A percentile compares a stretch with the other conserved stretches of the same genome.
Evolutionary conservation across 2,329 filamentous ascomycete species (phyloP).

Genomic region (Clarireedia monteithiana): DNA sequence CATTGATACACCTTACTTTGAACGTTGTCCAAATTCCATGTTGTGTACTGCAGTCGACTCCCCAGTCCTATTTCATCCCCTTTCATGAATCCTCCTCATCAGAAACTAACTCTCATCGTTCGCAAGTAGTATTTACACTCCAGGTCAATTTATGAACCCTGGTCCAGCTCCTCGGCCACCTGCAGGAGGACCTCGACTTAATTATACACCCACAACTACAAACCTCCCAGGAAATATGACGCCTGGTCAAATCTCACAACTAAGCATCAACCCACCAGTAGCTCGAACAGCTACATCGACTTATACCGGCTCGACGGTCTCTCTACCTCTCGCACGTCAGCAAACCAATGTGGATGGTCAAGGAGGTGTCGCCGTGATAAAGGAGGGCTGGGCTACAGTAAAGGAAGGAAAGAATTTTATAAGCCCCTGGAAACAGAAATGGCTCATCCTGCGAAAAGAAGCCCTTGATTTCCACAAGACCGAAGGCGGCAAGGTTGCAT

Average conservation of each 20-base stretch:
- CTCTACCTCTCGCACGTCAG: conserved; percentile 59
- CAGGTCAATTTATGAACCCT: conserved; percentile 86
- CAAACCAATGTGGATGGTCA: conserved; percentile 47
- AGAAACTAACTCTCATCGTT: conserved; percentile 4
- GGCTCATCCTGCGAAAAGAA: conserved; percentile 84
- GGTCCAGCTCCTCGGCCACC: conserved; percentile 35
- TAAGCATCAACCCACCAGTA: conserved; percentile 48
- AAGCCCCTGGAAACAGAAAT: conserved; percentile 83
- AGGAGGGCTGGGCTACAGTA: conserved; percentile 74
- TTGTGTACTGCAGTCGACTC: neutral
- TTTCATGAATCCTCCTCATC: neutral
- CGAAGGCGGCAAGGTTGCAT: conserved; percentile 79
- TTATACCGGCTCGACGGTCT: conserved; percentile 65
- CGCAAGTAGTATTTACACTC: conserved; percentile 44
- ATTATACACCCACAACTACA: conserved; percentile 64
- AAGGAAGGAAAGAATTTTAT: conserved; percentile 89
- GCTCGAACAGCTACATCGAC: conserved; percentile 57
- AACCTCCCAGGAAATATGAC: conserved; percentile 73
- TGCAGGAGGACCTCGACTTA: conserved; percentile 56
- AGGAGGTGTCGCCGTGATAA: conserved; percentile 66
- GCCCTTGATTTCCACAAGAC: conserved; percentile 92
- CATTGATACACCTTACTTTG: neutral
- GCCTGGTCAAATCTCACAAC: conserved; percentile 62
- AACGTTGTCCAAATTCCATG: neutral
- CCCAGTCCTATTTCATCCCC: conserved; percentile 2